Conservation (phyloP, 306 rosid species). For the Medicago lupulina region DNA sequence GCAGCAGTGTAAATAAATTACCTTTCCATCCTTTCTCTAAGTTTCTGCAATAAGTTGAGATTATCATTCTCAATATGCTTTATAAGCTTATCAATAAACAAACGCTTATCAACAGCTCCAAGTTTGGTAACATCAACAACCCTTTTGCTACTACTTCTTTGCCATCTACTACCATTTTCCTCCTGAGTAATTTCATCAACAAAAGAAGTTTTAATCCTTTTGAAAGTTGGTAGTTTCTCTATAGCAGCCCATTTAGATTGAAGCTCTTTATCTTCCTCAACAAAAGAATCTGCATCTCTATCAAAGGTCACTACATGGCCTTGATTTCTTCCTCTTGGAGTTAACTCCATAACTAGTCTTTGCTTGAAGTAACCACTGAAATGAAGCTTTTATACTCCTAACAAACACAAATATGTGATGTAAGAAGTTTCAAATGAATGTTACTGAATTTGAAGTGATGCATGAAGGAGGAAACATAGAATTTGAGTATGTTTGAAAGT, state of each 20-base stretch:
- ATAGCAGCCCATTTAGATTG: constrained; percentile 64
- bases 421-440: constrained; percentile 32
- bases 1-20: constrained; percentile 36
- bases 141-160: constrained; percentile 50
- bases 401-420: constrained; percentile 37
- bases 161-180: constrained; percentile 34
- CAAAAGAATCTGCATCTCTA: constrained; percentile 56
- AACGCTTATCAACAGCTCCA: constrained; percentile 60
- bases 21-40: constrained; percentile 64
- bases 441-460: constrained; percentile 18
- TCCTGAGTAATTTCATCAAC: constrained; percentile 52
- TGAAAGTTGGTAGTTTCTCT: constrained; percentile 59
- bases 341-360: constrained; percentile 26
- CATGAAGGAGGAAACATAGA: constrained; percentile 21
- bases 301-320: constrained; percentile 49
- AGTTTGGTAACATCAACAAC: constrained; percentile 65
- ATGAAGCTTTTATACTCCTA: constrained; percentile 28
- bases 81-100: constrained; percentile 60
- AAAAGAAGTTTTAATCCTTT: constrained; percentile 56
- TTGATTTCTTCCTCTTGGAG: constrained; percentile 57
- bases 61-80: constrained; percentile 70
- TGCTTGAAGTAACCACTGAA: constrained; percentile 35
- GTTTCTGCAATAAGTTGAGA: constrained; percentile 53
- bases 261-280: constrained; percentile 61
- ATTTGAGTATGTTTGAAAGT: not conserved